Evolutionary conservation across 2,329 filamentous ascomycete genomes (phyloP), one percentile per base, ranked within the genome.

Genomic region (Xylariomycetidae sp.): DNA sequence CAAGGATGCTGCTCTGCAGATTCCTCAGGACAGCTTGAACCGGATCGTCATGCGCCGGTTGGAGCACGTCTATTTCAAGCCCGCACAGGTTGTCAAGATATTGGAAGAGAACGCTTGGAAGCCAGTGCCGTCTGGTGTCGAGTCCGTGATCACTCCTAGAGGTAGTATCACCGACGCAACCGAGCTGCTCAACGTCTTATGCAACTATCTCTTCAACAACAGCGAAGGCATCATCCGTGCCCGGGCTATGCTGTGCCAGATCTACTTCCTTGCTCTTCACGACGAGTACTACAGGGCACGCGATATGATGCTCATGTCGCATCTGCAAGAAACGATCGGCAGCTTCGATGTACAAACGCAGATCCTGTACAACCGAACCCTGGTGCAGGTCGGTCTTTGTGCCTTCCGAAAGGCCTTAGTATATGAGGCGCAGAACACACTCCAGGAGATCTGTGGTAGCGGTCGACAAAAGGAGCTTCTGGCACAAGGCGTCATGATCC

Each of bases 231-330:
- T 98, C 54, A 89, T 96, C 56, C 84, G 90, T 46, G 94, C 90
- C 40, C 83, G 92, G 40, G 90, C 92, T 28, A 97, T 98, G 89
- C 76, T 98, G 42, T 96, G 88, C 73, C 88, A 97, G 67, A 92
- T 98, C 44, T 98, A 98, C 72, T 95, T 95, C 80, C 75, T 96
- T 50, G 92, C 92, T 31, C 77, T 98, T 33, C 92, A 98, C 66
- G 89, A 96, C 66, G 83, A 95, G 54, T 98, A 97, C 75, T 97
- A 95, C 77, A 88, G 85, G 66, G 85, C 92, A 54, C 86, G 92
- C 48, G 94, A 98, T 64, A 90, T 98, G 85, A 94, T 97, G 83
- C 80, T 98, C 63, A 98, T 98, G 88, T 98, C 92, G 13, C 92
- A 98, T 70, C 72, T 98, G 58, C 90, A 96, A 59, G 92, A 98